These are phyloP conservation scores for Coemansia sp. DNA, from an alignment of 192 early-diverging fungal genomes.

Conservation along the genomic window DNA sequence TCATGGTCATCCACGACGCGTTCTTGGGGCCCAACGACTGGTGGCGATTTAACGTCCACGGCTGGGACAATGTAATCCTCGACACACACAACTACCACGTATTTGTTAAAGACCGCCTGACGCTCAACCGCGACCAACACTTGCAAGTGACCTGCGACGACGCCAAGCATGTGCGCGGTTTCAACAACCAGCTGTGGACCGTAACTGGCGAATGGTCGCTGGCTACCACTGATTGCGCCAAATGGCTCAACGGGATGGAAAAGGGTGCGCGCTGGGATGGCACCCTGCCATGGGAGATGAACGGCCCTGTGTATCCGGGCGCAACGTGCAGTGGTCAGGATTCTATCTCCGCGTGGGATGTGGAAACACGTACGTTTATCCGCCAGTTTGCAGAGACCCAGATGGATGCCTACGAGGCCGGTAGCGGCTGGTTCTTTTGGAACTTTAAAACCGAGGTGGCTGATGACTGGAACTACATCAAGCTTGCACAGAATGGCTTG, in stretches of 20 bases:
- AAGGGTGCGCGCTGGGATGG: slow-evolving; percentile 65
- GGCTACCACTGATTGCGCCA: slow-evolving; percentile 70
- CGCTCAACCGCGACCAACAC: slow-evolving; percentile 27
- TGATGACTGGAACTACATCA: slow-evolving; percentile 72
- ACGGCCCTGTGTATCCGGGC: slow-evolving; percentile 40
- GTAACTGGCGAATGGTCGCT: slow-evolving; percentile 74
- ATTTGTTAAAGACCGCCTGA: slow-evolving; percentile 44
- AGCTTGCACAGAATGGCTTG: slow-evolving; percentile 62
- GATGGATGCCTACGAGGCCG: slow-evolving; percentile 66
- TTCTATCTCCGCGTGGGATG: slow-evolving; percentile 46
- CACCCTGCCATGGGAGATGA: slow-evolving; percentile 46
- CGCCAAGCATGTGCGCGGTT: slow-evolving; percentile 28
- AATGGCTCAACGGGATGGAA: slow-evolving; percentile 67
- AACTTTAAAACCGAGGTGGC: slow-evolving; percentile 72
- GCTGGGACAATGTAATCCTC: slow-evolving; percentile 50
- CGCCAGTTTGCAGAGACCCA: slow-evolving; percentile 61
- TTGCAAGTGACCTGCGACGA: slow-evolving; percentile 39
- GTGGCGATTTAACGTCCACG: slow-evolving; percentile 28
- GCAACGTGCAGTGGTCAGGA: slow-evolving; percentile 56
- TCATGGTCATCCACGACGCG: slow-evolving; percentile 49
- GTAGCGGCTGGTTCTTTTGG: slow-evolving; percentile 74
- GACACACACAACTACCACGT: slow-evolving; percentile 57
- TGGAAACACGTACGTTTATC: slow-evolving; percentile 55
- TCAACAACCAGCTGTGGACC: slow-evolving; percentile 48
- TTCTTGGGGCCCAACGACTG: slow-evolving; percentile 47